Percentiles rank a stretch among this genome's conserved stretches.
Evolutionary conservation across 805 yeast genomes (phyloP).

Genomic region (Monosporozyma aerobia): DNA sequence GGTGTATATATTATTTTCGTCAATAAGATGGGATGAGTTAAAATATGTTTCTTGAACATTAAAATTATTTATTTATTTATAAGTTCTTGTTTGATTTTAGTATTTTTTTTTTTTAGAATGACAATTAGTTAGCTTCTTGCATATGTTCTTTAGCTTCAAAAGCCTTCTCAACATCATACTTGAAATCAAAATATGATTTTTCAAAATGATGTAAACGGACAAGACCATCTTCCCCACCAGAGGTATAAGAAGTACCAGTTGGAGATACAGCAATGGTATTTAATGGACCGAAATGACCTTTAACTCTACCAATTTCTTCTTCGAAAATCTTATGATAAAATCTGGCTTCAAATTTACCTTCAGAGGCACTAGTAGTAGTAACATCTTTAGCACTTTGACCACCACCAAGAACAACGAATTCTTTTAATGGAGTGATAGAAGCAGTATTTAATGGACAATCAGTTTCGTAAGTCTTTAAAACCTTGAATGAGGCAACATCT

Average conservation of each 20-base stretch:
- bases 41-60: neutral
- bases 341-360: slow-evolving; percentile 95
- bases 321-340: slow-evolving; percentile 90
- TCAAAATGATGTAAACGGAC: slow-evolving; percentile 91
- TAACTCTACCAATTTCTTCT: slow-evolving; percentile 94
- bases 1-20: neutral
- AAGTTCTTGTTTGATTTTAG: neutral
- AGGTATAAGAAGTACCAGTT: slow-evolving; percentile 83
- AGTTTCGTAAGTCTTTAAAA: slow-evolving; percentile 66
- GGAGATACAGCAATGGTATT: slow-evolving; percentile 93
- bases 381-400: slow-evolving; percentile 99
- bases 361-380: slow-evolving; percentile 87
- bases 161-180: slow-evolving; percentile 83
- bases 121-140: slow-evolving; percentile 13
- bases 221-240: slow-evolving; percentile 98
- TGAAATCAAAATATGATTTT: slow-evolving; percentile 85
- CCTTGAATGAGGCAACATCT: slow-evolving; percentile 65
- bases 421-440: slow-evolving; percentile 85
- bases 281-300: slow-evolving; percentile 98
- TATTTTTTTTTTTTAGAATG: neutral
- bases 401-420: slow-evolving; percentile 90
- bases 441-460: slow-evolving; percentile 96
- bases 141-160: slow-evolving; percentile 39
- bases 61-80: neutral
- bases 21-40: neutral